A percentile compares a stretch with the other conserved stretches of the same genome.
These are phyloP conservation scores for Claviceps cyperi DNA, from an alignment of 2,329 filamentous ascomycete species.

Conservation along the genomic window DNA sequence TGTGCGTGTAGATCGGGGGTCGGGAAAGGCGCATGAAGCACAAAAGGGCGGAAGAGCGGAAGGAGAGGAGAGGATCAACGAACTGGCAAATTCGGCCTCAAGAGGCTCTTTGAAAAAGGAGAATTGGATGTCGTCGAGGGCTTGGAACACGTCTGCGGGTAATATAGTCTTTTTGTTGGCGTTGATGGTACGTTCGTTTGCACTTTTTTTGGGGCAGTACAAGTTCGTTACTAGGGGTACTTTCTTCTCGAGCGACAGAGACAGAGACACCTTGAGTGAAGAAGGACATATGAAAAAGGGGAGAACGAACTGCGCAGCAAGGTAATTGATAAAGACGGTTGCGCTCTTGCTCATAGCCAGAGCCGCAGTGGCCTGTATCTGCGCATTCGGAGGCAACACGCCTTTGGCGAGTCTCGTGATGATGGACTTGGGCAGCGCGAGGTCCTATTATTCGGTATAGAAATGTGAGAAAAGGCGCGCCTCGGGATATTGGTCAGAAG, in stretches of 20 bases:
- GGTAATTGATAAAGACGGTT: conserved; percentile 70
- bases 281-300: neutral
- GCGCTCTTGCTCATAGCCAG: conserved; percentile 68
- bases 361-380: conserved; percentile 71
- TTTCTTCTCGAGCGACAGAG: too few species aligned
- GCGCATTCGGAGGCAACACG: conserved; percentile 64
- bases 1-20: neutral
- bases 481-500: too few species aligned
- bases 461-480: too few species aligned
- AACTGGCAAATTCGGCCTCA: conserved; percentile 64
- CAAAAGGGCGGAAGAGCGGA: too few species aligned
- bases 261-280: too few species aligned
- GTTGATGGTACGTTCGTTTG: conserved; percentile 53
- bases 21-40: too few species aligned
- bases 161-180: conserved; percentile 67
- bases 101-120: conserved; percentile 53
- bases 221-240: neutral
- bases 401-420: conserved; percentile 68
- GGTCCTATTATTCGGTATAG: conserved; percentile 38
- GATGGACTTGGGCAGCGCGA: conserved; percentile 67
- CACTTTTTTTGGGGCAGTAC: conserved; percentile 31
- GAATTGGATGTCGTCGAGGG: conserved; percentile 64
- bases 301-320: conserved; percentile 49
- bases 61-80: conserved; percentile 14
- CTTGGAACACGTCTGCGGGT: conserved; percentile 61